Base-by-base conservation (phyloP, 495 filamentous ascomycete species). In the Podospora bellae-mahoneyi region DNA sequence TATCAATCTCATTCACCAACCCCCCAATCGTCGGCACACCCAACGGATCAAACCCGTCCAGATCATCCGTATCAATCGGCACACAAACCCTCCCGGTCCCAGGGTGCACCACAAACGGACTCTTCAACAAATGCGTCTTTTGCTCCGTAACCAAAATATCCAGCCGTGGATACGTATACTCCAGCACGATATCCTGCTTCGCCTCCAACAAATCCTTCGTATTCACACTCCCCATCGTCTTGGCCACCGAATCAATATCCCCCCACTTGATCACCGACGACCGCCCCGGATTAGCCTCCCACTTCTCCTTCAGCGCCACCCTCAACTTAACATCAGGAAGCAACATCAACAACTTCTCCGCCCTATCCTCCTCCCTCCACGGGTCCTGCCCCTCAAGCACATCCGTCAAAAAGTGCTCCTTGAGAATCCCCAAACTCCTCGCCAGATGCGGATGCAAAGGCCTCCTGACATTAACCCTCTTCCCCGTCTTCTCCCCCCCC, bases 131-230 rank as follows among this genome's bases (percentile, higher is more conserved):
- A 85, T 99, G 95, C 81, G 96, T 98, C 76, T 96, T 87, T 75
- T 97, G 96, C 81, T 97, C 97, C 73, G 90, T 92, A 72, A 99
- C 95, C 71, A 97, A 93, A 65, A 92, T 92, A 83, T 99, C 95
- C 62, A 99, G 88, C 10, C 95, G 89, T n/a, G 95, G 96, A 77
- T 99, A 99, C 4, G 95, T 97, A 79, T 98, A 97, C 79, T 98
- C 96, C 28, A 99, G 85, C 16, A 97, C 87, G 58, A 98, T 89
- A 73, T 98, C 95, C 71, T 96, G 91, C 79, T 96, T 97, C 27
- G 91, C 91, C 67, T 97, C 91, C n/a, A 88, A 83, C 27, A 98
- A 84, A 2, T 86, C 84, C 62, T 82, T 80, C 3, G 87, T 67
- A 72, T 92, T 88, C 0, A 94, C 78, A 75, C 87, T 87, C 13